These are phyloP conservation scores for Lasiosphaeria hispida DNA, from an alignment of 495 filamentous ascomycete species.

Conservation along the genomic window DNA sequence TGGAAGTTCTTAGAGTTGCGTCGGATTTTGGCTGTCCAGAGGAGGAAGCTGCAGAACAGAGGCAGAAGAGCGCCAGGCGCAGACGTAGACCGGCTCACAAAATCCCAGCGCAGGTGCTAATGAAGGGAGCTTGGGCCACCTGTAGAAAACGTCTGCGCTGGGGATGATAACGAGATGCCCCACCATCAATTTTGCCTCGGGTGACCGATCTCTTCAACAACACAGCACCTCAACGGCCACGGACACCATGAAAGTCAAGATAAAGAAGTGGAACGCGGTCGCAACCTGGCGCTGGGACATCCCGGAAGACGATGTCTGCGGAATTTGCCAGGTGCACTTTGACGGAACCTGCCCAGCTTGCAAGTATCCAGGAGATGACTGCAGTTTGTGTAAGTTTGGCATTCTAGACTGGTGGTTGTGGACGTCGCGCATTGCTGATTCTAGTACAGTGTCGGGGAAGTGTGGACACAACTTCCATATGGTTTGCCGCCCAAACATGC, in stretches of 20 bases:
- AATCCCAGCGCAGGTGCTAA: not conserved
- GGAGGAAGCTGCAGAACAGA: constrained; percentile 2
- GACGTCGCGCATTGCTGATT: not conserved
- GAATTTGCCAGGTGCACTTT: constrained; percentile 97
- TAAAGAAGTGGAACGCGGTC: constrained; percentile 89
- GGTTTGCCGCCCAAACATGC: constrained; percentile 48
- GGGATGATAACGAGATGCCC: not conserved
- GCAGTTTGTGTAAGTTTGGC: constrained; percentile 69
- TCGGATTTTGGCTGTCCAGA: constrained; percentile 4
- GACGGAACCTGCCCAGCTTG: constrained; percentile 97
- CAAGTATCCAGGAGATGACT: constrained; percentile 97
- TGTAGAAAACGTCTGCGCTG: not conserved
- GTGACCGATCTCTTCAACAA: not conserved
- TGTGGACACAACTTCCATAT: constrained; percentile 98
- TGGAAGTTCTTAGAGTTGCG: constrained; percentile 2
- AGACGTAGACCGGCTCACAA: not conserved
- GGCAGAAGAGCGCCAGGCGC: too few species aligned
- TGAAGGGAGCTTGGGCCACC: constrained; percentile 2
- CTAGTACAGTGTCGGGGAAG: constrained; percentile 75
- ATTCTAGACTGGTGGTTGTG: not conserved
- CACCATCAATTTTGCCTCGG: not conserved
- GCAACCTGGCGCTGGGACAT: constrained; percentile 98
- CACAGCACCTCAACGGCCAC: not conserved
- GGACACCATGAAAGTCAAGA: constrained; percentile 84
- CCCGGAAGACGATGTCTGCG: constrained; percentile 95